Conservation (phyloP, 345 rosid species). For the Dovyalis caffra region DNA sequence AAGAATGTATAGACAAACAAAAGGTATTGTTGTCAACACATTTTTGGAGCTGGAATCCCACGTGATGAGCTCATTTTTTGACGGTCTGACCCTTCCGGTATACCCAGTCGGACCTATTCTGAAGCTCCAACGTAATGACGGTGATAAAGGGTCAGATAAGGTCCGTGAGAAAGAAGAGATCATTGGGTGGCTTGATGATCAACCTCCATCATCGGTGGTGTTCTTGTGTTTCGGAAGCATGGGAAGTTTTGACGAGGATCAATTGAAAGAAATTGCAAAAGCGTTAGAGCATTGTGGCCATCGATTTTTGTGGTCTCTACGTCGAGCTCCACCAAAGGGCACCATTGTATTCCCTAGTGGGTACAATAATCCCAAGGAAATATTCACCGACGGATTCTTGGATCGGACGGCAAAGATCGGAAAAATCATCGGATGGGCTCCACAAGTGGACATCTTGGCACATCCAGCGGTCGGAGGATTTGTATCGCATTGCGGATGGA, state of each 20-base stretch:
- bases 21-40: conserved; percentile 15
- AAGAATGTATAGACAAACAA: not conserved
- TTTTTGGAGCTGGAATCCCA: conserved; percentile 13
- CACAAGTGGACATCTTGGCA: not conserved
- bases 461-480: conserved; percentile 13
- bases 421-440: conserved; percentile 16
- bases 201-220: conserved; percentile 8
- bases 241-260: conserved; percentile 14
- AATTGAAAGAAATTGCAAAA: conserved; percentile 10
- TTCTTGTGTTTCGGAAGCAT: conserved; percentile 24
- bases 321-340: not conserved
- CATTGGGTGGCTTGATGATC: conserved; percentile 21
- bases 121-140: not conserved
- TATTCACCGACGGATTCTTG: not conserved
- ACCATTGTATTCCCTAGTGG: not conserved
- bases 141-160: too few relatives aligned
- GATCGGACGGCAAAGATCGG: conserved; percentile 1
- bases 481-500: conserved; percentile 21
- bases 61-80: not conserved
- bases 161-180: not conserved
- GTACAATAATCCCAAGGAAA: not conserved
- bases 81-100: not conserved
- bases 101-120: conserved; percentile 18
- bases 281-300: conserved; percentile 12
- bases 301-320: conserved; percentile 22